Evolutionary conservation across 805 yeast species (phyloP), one percentile per base, ranked within the genome.

Genomic region (Metschnikowia arizonensis): DNA sequence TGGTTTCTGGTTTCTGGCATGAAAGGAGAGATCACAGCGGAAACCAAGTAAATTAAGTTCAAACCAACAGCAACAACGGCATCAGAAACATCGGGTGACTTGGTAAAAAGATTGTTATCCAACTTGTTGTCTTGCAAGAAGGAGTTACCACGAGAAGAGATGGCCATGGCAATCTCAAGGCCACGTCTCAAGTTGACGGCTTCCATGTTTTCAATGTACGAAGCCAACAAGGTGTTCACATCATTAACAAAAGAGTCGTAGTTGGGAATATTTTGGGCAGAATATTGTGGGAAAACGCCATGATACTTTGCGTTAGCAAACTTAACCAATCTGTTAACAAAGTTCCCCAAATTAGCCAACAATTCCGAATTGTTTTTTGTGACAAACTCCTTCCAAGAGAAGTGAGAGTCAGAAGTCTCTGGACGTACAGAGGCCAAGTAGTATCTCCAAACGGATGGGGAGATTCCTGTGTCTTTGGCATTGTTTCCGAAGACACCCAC

Each of bases 401-500:
- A 93, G 64, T 91, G 97, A 19, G 99, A 83, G 67, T 93, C 99
- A 40, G 95, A 82, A 34, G 89, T 75, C 74, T 93, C 99, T 26
- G 99, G 99, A 66, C 99, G 82, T 28, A 90, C 81, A 36, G 89
- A 79, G 3, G 96, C 85, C 64, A 93, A 76, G 68, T 93, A 93
- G 69, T 91, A 93, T 77, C 99, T 83, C 99, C 99, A 93, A 33
- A 93, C 97, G 35, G 96, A 85, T 36, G 97, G 82, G 3, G 95
- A 74, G 28, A 93, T 67, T 32, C 97, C 97, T 30, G 95, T 87
- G 30, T 87, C 97, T 68, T 88, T 81, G 33, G 98, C 99, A 61
- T 88, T 90, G 71, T 91, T 91, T 62, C 99, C 99, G 62, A 93
- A 93, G 35, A 93, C 99, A 68, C 99, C 99, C 50, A 91, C 78